Conservation (phyloP, 352 stramenopile species). For the Globisporangium paddicum region DNA sequence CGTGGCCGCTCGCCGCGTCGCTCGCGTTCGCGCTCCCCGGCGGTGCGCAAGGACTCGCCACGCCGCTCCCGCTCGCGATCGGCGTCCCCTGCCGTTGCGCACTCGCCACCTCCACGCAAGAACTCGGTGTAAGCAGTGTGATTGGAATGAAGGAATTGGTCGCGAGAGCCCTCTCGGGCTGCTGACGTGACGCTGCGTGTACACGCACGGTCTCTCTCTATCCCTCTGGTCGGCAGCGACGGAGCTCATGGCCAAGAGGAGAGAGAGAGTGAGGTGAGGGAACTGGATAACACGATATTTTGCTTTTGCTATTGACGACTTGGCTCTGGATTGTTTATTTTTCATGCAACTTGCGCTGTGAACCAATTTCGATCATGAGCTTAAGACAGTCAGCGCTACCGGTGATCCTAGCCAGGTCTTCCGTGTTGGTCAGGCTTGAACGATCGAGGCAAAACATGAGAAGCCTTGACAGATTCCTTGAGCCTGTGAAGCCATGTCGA, state of each 20-base stretch:
- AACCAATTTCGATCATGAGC: no score
- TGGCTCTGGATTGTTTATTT: no score
- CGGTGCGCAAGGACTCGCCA: slow-evolving; percentile 51
- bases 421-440: no score
- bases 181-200: background rate
- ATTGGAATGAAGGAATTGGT: background rate
- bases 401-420: no score
- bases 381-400: no score
- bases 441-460: no score
- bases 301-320: slow-evolving; percentile 3
- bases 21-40: slow-evolving; percentile 68
- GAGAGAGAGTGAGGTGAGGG: background rate
- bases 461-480: no score
- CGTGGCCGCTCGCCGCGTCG: slow-evolving; percentile 57
- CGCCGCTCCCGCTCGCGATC: slow-evolving; percentile 69
- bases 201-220: no score
- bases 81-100: slow-evolving; percentile 40
- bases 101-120: slow-evolving; percentile 59
- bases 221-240: background rate
- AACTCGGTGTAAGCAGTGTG: slow-evolving; percentile 53
- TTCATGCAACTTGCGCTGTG: no score
- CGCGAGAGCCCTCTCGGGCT: background rate
- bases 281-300: slow-evolving; percentile 12
- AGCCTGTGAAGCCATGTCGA: background rate
- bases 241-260: background rate